Percentiles rank a stretch among this genome's conserved stretches.
phyloP scores from a whole-genome alignment of 1,139 yeast species.

The Pichia sp. region DNA sequence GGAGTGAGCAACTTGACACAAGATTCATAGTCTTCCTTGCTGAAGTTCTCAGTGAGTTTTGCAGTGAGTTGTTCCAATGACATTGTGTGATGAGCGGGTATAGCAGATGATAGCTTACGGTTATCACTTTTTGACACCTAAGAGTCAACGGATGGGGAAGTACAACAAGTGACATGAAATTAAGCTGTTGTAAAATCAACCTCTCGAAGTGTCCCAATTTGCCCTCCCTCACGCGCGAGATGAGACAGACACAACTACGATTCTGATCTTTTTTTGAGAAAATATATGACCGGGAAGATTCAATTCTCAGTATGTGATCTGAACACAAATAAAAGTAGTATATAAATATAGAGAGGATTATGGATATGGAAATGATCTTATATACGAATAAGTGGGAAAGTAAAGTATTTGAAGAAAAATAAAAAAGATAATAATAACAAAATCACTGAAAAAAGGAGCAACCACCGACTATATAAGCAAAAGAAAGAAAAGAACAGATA shows the following conservation, averaged over 20 bases:
- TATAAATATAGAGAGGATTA: neutral
- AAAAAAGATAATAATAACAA: neutral
- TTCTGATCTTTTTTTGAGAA: no score
- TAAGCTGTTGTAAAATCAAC: neutral
- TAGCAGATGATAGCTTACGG: neutral
- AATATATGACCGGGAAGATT: neutral
- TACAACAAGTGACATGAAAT: neutral
- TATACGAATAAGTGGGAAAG: neutral
- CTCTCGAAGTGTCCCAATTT: neutral
- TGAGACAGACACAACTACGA: no score
- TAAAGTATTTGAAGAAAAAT: neutral
- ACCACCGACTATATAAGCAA: neutral
- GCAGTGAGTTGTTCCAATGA: constrained; percentile 52
- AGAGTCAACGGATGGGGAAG: neutral
- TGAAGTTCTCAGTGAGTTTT: constrained; percentile 62
- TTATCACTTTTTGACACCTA: neutral
- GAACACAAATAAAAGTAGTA: neutral
- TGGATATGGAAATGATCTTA: neutral
- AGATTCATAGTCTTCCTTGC: constrained; percentile 52
- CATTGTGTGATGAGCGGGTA: constrained; percentile 20
- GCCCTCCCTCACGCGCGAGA: neutral
- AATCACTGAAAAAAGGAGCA: neutral
- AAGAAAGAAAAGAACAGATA: neutral
- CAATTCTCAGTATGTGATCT: neutral
- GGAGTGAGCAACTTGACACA: constrained; percentile 64